Conservation (phyloP, 345 rosid species). For the Abelmoschus esculentus region DNA sequence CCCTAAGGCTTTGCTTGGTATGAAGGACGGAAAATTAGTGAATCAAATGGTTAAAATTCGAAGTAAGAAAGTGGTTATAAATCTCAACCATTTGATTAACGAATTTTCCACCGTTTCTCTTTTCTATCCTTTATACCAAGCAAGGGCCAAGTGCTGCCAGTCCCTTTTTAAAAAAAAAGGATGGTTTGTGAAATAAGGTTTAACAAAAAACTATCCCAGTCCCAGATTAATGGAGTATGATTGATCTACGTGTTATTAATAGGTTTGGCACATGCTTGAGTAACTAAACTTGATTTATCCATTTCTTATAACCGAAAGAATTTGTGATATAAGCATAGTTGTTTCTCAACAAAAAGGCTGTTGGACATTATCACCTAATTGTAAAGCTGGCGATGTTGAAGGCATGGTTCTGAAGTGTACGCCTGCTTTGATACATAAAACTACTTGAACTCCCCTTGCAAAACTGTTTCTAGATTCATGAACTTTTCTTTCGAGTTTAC, state of each 20-base stretch:
- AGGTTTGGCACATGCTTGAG: not conserved
- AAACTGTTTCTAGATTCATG: not conserved
- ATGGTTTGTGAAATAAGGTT: not conserved
- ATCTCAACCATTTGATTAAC: no score
- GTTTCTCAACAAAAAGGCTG: not conserved
- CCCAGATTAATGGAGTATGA: not conserved
- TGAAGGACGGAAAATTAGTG: no score
- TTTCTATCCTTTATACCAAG: no score
- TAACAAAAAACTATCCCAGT: not conserved
- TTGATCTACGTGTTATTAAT: not conserved
- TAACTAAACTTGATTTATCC: not conserved
- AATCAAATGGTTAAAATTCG: no score
- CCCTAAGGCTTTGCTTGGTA: no score
- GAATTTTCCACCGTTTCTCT: no score
- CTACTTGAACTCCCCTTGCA: not conserved
- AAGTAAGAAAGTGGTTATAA: no score
- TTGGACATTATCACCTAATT: not conserved
- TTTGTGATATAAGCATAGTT: not conserved
- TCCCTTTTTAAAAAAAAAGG: not conserved
- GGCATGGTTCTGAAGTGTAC: no score
- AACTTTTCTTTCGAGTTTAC: not conserved
- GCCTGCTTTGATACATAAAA: not conserved
- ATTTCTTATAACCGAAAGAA: not conserved
- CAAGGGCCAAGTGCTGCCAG: no score
- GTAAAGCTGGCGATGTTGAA: not conserved